phyloP scores from a whole-genome alignment of 2,329 filamentous ascomycete genomes.

The Venturia aucupariae region DNA sequence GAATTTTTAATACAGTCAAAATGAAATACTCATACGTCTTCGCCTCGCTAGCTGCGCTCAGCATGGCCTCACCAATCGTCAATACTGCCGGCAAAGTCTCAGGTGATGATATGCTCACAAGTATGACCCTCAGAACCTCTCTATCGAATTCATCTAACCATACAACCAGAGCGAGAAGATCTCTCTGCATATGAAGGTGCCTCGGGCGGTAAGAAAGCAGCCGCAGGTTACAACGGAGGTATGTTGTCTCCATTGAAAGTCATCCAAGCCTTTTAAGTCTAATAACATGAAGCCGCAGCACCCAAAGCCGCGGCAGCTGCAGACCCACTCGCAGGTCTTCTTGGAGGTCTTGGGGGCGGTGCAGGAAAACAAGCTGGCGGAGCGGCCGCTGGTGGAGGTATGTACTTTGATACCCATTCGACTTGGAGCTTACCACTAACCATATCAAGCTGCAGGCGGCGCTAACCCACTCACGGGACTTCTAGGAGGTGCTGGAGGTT shows the following conservation, averaged over 20 bases:
- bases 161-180: background rate
- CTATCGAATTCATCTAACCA: background rate
- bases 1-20: background rate
- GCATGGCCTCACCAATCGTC: conserved; percentile 5
- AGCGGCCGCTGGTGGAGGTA: background rate
- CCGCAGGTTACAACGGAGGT: background rate
- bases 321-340: background rate
- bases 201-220: background rate
- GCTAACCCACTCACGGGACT: conserved; percentile 1
- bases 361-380: background rate
- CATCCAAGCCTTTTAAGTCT: too few species aligned
- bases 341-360: conserved; percentile 2
- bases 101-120: conserved; percentile 10
- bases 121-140: background rate
- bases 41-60: conserved; percentile 3
- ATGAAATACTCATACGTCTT: conserved; percentile 10
- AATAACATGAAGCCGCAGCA: background rate
- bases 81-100: conserved; percentile 6
- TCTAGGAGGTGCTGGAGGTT: too few species aligned
- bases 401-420: background rate
- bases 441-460: background rate
- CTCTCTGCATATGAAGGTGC: background rate
- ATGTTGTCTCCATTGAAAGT: background rate
- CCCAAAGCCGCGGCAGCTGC: background rate
- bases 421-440: background rate